Conservation (phyloP, 164 flowering plant species). For the Nymphaea colorata region DNA sequence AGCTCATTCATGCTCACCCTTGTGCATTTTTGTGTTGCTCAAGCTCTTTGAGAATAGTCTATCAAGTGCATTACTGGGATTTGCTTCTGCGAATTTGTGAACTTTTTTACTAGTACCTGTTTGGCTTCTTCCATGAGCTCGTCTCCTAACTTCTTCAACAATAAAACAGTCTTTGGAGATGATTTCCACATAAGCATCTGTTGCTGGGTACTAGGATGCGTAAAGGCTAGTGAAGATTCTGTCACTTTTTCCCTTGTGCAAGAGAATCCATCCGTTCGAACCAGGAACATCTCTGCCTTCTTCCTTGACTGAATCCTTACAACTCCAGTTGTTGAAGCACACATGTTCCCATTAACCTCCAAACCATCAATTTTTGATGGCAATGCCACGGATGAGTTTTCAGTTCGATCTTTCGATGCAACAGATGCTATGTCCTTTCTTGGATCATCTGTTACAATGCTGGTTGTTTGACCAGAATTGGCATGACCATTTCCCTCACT, state of each 20-base stretch:
- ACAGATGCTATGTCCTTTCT: conserved; percentile 7
- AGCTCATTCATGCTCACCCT: too few relatives aligned
- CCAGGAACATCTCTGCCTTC: conserved; percentile 98
- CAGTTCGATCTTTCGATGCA: conserved; percentile 13
- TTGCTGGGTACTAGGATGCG: conserved; percentile 98
- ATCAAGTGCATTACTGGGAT: too few relatives aligned
- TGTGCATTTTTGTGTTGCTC: too few relatives aligned
- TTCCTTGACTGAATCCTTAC: conserved; percentile 91
- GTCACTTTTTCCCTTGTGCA: conserved; percentile 89
- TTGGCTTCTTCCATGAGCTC: conserved; percentile 96
- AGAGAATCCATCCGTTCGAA: conserved; percentile 92
- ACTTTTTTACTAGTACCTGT: conserved; percentile 38
- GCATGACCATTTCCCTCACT: conserved; percentile 2
- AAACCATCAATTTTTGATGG: conserved; percentile 28
- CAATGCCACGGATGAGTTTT: conserved; percentile 2
- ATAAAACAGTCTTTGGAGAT: conserved; percentile 75
- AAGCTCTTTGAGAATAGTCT: too few relatives aligned
- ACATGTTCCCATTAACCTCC: conserved; percentile 70
- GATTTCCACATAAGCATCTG: conserved; percentile 99
- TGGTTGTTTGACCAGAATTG: conserved; percentile 8
- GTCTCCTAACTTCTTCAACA: conserved; percentile 80
- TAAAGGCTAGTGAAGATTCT: conserved; percentile 90
- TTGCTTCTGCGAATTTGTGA: too few relatives aligned
- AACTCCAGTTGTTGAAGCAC: conserved; percentile 97
- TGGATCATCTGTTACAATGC: conserved; percentile 9